These are phyloP conservation scores for Colletotrichum truncatum DNA, from an alignment of 2,329 filamentous ascomycete species.

Conservation along the genomic window DNA sequence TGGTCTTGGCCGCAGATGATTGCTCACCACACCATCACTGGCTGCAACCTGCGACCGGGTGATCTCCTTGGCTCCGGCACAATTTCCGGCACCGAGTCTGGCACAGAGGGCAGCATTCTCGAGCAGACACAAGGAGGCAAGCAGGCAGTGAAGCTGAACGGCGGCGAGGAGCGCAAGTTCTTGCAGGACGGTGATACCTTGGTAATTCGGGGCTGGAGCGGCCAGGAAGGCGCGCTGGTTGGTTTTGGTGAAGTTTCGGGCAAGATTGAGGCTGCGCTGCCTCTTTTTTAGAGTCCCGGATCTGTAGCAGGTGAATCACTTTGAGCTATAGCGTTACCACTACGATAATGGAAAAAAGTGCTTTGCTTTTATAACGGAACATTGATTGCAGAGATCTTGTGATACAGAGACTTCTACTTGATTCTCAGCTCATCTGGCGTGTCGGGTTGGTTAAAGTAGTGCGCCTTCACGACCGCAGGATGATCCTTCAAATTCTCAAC, in stretches of 20 bases:
- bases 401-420: conserved; percentile 5
- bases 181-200: conserved; percentile 79
- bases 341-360: no score
- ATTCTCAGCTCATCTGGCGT: conserved; percentile 37
- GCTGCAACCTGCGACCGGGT: conserved; percentile 78
- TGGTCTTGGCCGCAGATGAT: conserved; percentile 89
- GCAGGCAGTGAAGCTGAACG: conserved; percentile 65
- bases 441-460: conserved; percentile 64
- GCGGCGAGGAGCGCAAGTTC: conserved; percentile 75
- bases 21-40: conserved; percentile 80
- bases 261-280: conserved; percentile 55
- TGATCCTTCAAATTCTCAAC: conserved; percentile 55
- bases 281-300: conserved; percentile 38
- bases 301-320: no score
- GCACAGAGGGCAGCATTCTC: conserved; percentile 74
- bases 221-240: conserved; percentile 72
- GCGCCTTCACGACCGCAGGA: conserved; percentile 60
- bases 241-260: conserved; percentile 81
- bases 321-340: no score
- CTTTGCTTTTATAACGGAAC: no score
- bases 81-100: conserved; percentile 71
- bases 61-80: conserved; percentile 84
- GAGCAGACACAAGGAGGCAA: conserved; percentile 80
- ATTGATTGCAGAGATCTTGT: no score
- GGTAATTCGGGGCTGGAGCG: conserved; percentile 72